Conservation (phyloP, 306 rosid genomes). For the Prinsepia uniflora region DNA sequence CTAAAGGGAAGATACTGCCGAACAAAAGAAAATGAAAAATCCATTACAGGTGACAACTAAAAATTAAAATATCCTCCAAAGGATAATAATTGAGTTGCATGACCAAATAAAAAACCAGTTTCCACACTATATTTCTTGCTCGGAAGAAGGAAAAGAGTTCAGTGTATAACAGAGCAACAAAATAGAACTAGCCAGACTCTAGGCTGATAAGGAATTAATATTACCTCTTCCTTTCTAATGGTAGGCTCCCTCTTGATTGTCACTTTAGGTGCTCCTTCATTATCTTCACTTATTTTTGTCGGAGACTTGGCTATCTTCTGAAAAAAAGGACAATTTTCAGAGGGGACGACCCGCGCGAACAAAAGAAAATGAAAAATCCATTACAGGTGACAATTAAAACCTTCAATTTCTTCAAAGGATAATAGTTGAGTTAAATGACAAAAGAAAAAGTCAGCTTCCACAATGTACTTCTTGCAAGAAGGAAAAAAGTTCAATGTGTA, state of each 20-base stretch:
- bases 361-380: neutral
- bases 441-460: neutral
- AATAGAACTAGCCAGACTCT: neutral
- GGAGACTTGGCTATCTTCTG: conserved; percentile 29
- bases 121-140: neutral
- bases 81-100: neutral
- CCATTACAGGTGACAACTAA: too few relatives aligned
- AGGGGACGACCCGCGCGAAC: too few relatives aligned
- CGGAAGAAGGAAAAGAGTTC: neutral
- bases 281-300: conserved; percentile 21
- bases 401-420: neutral
- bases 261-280: conserved; percentile 33
- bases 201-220: conserved; percentile 2
- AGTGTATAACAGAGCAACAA: neutral
- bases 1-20: neutral
- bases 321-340: neutral
- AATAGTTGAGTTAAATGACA: too few relatives aligned
- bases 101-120: conserved; percentile 1
- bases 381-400: conserved; percentile 1
- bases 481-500: neutral
- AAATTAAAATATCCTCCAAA: neutral
- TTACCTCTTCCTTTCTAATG: conserved; percentile 34
- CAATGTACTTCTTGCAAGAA: neutral
- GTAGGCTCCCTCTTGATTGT: conserved; percentile 30
- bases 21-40: neutral